These are phyloP conservation scores for Rhodotorula sp. DNA, from an alignment of 1,284 basidiomycete genomes.

Conservation along the genomic window DNA sequence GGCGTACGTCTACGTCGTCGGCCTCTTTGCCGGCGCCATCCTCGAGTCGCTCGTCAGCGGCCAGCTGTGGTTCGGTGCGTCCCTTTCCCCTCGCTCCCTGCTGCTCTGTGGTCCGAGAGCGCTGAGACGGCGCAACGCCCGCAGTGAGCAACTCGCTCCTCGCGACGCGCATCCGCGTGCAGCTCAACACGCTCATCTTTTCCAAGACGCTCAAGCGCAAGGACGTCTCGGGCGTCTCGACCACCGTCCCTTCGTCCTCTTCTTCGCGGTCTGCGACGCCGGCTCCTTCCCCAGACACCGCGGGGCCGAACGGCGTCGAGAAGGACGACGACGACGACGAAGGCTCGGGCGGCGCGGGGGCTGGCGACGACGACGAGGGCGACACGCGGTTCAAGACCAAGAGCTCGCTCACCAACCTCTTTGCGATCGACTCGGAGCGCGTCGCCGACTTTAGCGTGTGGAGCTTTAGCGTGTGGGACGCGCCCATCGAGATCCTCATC, in stretches of 20 bases:
- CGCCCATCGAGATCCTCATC: conserved; percentile 81
- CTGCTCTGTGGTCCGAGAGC: rapidly evolving
- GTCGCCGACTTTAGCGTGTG: conserved; percentile 39
- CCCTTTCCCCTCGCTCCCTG: not conserved
- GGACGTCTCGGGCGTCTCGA: conserved; percentile 44
- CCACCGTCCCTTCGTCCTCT: conserved; percentile 3
- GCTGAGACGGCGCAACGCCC: conserved; percentile 51
- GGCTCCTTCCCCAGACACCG: no score
- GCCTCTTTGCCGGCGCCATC: conserved; percentile 67
- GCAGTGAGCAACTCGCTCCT: conserved; percentile 69
- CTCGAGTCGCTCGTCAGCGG: conserved; percentile 57
- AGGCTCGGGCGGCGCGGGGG: not conserved
- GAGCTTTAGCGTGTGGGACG: conserved; percentile 56
- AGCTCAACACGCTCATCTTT: conserved; percentile 82
- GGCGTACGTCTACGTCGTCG: conserved; percentile 56
- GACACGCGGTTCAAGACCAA: conserved; percentile 66
- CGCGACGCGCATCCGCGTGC: conserved; percentile 60
- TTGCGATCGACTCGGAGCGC: conserved; percentile 78
- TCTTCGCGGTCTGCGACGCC: not conserved
- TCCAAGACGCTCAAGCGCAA: conserved; percentile 70
- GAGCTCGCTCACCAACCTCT: conserved; percentile 76
- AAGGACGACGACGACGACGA: conserved; percentile 41
- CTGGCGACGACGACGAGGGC: conserved; percentile 56
- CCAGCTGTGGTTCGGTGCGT: conserved; percentile 47
- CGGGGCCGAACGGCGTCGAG: conserved; percentile 45